Percentiles rank a stretch among this genome's conserved stretches.
These are phyloP conservation scores for Oenanthe javanica DNA, from an alignment of 140 eudicot species.

Conservation along the genomic window DNA sequence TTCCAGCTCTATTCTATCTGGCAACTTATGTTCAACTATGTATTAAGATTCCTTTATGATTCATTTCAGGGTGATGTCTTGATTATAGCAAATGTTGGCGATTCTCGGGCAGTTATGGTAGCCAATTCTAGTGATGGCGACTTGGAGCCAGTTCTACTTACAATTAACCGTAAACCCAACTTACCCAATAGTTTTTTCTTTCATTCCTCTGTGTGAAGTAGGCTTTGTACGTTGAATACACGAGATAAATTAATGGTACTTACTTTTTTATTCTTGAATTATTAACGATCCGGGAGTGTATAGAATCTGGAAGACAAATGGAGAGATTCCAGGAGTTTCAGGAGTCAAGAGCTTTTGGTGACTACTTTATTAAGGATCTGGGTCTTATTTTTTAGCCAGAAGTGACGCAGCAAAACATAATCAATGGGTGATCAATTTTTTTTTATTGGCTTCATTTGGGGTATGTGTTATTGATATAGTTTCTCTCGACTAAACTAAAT, in stretches of 20 bases:
- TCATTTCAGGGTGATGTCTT: constrained; percentile 62
- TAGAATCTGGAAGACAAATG: constrained; percentile 63
- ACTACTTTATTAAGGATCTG: constrained; percentile 61
- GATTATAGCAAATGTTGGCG: constrained; percentile 81
- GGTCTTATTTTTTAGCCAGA: constrained; percentile 92
- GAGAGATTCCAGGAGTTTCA: constrained; percentile 54
- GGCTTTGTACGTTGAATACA: neutral
- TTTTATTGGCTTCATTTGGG: constrained; percentile 90
- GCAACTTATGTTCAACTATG: neutral
- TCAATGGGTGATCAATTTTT: constrained; percentile 52
- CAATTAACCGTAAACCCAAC: constrained; percentile 76
- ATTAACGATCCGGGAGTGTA: constrained; percentile 77
- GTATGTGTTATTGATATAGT: constrained; percentile 22
- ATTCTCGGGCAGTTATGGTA: constrained; percentile 83
- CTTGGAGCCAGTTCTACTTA: constrained; percentile 64
- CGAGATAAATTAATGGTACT: neutral
- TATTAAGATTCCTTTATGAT: constrained; percentile 1
- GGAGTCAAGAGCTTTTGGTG: constrained; percentile 97
- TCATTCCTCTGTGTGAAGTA: neutral
- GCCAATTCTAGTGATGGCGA: constrained; percentile 46
- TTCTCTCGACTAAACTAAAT: too few relatives aligned
- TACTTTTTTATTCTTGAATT: neutral
- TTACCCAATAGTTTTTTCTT: constrained; percentile 49
- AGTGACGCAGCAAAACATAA: constrained; percentile 55
- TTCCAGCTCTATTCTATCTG: neutral